Evolutionary conservation across 495 filamentous ascomycete species (phyloP).

Genomic region (Penicillium pancosmium): DNA sequence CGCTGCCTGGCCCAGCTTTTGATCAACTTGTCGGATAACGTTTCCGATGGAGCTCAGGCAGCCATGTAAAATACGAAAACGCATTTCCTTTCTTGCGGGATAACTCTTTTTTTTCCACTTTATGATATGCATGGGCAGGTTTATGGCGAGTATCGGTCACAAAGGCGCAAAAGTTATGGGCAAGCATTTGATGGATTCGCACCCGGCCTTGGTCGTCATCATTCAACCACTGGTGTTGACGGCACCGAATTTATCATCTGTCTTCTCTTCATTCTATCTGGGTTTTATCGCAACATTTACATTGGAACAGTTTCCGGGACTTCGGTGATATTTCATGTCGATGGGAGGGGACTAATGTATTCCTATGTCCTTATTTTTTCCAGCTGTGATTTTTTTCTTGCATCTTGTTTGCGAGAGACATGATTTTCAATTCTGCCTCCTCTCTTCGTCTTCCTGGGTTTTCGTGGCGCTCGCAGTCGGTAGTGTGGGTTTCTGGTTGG

Average conservation of each 20-base stretch:
- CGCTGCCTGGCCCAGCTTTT: slow-evolving; percentile 94
- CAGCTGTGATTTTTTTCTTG: slow-evolving; percentile 30
- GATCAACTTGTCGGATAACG: slow-evolving; percentile 95
- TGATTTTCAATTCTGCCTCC: slow-evolving; percentile 15
- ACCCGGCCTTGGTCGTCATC: slow-evolving; percentile 6
- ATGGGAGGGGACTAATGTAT: slow-evolving; percentile 37
- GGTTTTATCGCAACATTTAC: slow-evolving; percentile 26
- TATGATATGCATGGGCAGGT: slow-evolving; percentile 55
- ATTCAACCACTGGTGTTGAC: slow-evolving; percentile 17
- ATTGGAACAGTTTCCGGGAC: slow-evolving; percentile 27
- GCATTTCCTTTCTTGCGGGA: slow-evolving; percentile 45
- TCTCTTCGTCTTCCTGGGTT: slow-evolving; percentile 15
- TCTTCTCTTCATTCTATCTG: slow-evolving; percentile 33
- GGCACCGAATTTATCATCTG: slow-evolving; percentile 21
- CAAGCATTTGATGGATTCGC: slow-evolving; percentile 20
- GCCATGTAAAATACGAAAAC: slow-evolving; percentile 51
- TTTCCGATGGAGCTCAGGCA: slow-evolving; percentile 62
- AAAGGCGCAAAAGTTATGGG: slow-evolving; percentile 46
- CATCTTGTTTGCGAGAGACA: slow-evolving; percentile 29
- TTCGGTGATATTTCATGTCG: slow-evolving; percentile 33
- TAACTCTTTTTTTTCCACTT: slow-evolving; percentile 35
- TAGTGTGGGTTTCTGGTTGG: slow-evolving; percentile 46
- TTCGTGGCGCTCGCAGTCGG: slow-evolving; percentile 30
- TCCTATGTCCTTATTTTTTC: slow-evolving; percentile 32
- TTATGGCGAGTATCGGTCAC: slow-evolving; percentile 51